Conservation (phyloP, 108 stramenopile species). For the Skeletonema menzelii region DNA sequence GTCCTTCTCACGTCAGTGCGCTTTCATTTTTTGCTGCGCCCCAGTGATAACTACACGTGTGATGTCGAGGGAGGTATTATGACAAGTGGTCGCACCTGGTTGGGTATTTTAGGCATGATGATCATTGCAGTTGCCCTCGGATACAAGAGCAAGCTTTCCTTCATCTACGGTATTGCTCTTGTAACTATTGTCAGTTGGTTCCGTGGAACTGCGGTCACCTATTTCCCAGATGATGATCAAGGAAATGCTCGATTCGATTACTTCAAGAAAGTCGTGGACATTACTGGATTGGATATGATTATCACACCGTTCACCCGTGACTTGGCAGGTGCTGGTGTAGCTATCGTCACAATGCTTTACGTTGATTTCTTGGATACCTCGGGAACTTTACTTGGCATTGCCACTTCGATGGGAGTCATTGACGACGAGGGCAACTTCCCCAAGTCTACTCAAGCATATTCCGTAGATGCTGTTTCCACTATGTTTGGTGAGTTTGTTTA, state of each 20-base stretch:
- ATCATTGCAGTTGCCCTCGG: constrained; percentile 48
- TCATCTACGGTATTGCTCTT: constrained; percentile 60
- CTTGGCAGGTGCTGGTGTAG: constrained; percentile 41
- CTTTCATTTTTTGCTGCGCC: background rate
- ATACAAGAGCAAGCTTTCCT: constrained; percentile 36
- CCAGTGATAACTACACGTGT: constrained; percentile 66
- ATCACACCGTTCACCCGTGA: constrained; percentile 42
- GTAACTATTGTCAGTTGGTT: constrained; percentile 67
- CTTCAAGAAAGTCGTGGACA: constrained; percentile 58
- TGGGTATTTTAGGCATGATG: constrained; percentile 62
- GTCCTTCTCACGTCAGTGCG: background rate
- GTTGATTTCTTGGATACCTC: constrained; percentile 70
- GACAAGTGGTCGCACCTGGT: constrained; percentile 56
- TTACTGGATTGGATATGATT: constrained; percentile 46
- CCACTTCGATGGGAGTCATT: constrained; percentile 39
- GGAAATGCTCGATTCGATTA: constrained; percentile 63
- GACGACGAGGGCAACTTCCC: constrained; percentile 72
- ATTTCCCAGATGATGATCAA: constrained; percentile 53
- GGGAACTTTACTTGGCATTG: constrained; percentile 54
- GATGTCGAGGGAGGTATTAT: constrained; percentile 59
- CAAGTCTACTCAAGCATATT: constrained; percentile 42
- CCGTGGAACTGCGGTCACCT: constrained; percentile 56
- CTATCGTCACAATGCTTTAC: constrained; percentile 57
- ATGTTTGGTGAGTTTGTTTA: constrained; percentile 46
- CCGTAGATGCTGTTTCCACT: constrained; percentile 64